Evolutionary conservation across 352 stramenopile genomes (phyloP).

Genomic region (Phytophthora pistaciae): DNA sequence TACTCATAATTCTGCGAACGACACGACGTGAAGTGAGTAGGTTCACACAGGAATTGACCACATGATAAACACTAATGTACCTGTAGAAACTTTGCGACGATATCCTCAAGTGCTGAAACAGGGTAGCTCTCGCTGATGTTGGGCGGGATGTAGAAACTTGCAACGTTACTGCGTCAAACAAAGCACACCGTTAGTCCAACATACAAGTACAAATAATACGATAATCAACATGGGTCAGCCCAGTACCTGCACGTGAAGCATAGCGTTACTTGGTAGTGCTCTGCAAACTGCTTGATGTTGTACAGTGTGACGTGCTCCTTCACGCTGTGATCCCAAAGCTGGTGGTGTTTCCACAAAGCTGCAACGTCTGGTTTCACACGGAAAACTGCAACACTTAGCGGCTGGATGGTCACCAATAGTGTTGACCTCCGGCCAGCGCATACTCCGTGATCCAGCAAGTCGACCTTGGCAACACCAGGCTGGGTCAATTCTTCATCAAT

Average conservation of each 20-base stretch:
- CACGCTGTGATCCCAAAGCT: slow-evolving; percentile 89
- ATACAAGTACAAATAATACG: background rate
- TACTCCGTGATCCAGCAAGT: slow-evolving; percentile 76
- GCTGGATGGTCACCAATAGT: slow-evolving; percentile 75
- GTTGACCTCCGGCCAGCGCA: slow-evolving; percentile 74
- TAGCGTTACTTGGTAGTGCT: slow-evolving; percentile 89
- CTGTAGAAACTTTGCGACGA: slow-evolving; percentile 90
- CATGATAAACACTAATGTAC: slow-evolving; percentile 30
- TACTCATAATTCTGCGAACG: slow-evolving; percentile 74
- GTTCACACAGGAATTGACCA: background rate
- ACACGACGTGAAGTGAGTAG: slow-evolving; percentile 11
- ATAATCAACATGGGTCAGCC: background rate
- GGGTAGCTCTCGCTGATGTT: slow-evolving; percentile 88
- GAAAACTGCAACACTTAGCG: slow-evolving; percentile 65
- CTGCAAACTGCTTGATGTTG: slow-evolving; percentile 92
- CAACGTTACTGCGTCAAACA: slow-evolving; percentile 64
- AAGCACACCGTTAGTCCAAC: slow-evolving; percentile 10
- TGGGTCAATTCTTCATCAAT: slow-evolving; percentile 59
- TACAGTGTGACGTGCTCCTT: slow-evolving; percentile 91
- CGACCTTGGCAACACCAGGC: slow-evolving; percentile 53
- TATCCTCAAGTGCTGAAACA: slow-evolving; percentile 87
- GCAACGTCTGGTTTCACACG: slow-evolving; percentile 75
- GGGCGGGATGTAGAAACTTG: slow-evolving; percentile 86
- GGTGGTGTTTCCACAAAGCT: slow-evolving; percentile 78
- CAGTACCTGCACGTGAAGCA: slow-evolving; percentile 89